Evolutionary conservation across 495 filamentous ascomycete species (phyloP).

Genomic region (Penicillium cataractarum): DNA sequence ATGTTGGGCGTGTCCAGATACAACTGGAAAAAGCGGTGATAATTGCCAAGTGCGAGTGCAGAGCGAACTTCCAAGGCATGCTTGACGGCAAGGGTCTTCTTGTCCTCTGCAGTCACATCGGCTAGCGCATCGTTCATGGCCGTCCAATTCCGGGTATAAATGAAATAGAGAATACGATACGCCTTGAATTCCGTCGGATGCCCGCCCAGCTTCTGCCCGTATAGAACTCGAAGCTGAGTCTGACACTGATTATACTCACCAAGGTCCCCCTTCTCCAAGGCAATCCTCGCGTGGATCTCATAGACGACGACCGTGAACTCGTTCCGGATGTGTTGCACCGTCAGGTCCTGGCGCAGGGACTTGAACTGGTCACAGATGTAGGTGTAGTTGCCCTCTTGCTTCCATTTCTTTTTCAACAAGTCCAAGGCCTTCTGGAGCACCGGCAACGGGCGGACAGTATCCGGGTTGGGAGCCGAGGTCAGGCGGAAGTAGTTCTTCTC

Average conservation of each 20-base stretch:
- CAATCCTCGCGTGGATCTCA: constrained; percentile 96
- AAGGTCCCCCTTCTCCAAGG: constrained; percentile 96
- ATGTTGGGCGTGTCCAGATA: constrained; percentile 95
- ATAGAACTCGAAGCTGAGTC: constrained; percentile 91
- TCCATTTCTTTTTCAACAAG: constrained; percentile 92
- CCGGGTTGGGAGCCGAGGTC: constrained; percentile 83
- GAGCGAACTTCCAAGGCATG: constrained; percentile 93
- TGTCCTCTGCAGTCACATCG: constrained; percentile 97
- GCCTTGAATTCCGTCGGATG: constrained; percentile 96
- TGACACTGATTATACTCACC: constrained; percentile 99
- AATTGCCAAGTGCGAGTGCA: constrained; percentile 89
- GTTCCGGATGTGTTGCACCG: constrained; percentile 94
- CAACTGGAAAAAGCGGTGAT: constrained; percentile 94
- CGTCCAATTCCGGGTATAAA: constrained; percentile 97
- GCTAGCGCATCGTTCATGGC: constrained; percentile 97
- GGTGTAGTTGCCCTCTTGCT: constrained; percentile 86
- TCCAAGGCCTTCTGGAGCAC: constrained; percentile 84
- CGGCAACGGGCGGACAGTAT: constrained; percentile 81
- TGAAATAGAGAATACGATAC: constrained; percentile 99
- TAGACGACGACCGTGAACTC: constrained; percentile 95
- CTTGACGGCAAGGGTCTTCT: constrained; percentile 77
- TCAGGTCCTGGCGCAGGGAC: constrained; percentile 95
- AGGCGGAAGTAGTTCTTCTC: constrained; percentile 95
- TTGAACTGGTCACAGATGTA: constrained; percentile 99
- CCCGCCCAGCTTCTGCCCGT: constrained; percentile 82